Conservation (phyloP, 2,329 filamentous ascomycete genomes). For the Aspergillus amoenus region DNA sequence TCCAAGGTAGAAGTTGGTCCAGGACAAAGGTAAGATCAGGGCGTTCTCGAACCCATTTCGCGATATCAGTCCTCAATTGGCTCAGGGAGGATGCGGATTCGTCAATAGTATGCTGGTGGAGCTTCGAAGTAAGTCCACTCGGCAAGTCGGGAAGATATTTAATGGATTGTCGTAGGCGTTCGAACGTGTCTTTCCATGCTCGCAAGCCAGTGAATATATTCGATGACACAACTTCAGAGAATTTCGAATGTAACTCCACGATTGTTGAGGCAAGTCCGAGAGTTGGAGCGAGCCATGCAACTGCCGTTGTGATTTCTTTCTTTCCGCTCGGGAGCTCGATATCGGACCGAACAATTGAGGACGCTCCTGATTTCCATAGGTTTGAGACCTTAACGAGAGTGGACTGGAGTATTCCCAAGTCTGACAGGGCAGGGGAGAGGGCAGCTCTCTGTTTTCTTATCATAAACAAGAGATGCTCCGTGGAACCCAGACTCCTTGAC, state of each 20-base stretch:
- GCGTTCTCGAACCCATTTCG: conserved; percentile 45
- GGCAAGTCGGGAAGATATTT: conserved; percentile 52
- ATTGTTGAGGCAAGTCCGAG: conserved; percentile 62
- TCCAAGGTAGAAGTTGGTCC: conserved; percentile 67
- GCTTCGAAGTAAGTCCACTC: conserved; percentile 43
- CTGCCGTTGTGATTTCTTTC: conserved; percentile 27
- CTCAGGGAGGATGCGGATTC: conserved; percentile 29
- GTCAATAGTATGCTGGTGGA: conserved; percentile 29
- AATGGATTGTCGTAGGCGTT: conserved; percentile 44
- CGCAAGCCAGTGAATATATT: conserved; percentile 48
- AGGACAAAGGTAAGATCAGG: conserved; percentile 66
- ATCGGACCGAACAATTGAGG: conserved; percentile 24
- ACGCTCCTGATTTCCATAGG: conserved; percentile 31
- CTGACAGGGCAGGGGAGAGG: conserved; percentile 32
- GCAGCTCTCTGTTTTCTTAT: conserved; percentile 40
- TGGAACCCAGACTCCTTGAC: conserved; percentile 72
- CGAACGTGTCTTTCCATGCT: conserved; percentile 53
- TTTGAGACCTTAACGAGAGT: conserved; percentile 33
- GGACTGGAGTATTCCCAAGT: conserved; percentile 30
- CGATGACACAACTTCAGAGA: conserved; percentile 56
- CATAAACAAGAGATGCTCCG: conserved; percentile 77
- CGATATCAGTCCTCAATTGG: conserved; percentile 43
- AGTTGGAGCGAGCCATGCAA: conserved; percentile 68
- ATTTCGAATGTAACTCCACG: conserved; percentile 64
- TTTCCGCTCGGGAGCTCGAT: conserved; percentile 18